Conservation (phyloP, 176 grass and related monocot genomes). For the Avena insularis region DNA sequence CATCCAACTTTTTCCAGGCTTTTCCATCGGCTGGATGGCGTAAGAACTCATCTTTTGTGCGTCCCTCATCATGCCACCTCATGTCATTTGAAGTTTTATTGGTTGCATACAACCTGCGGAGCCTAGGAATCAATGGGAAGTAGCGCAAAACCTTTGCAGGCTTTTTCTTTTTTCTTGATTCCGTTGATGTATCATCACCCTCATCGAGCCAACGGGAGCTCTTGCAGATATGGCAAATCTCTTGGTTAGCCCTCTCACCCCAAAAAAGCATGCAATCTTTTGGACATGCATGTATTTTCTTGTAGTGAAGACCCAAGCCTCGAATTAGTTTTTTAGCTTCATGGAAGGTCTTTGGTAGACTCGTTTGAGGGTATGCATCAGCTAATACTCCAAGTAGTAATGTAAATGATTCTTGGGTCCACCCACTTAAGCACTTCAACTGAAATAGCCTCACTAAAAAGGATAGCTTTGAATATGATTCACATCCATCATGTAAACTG, state of each 20-base stretch:
- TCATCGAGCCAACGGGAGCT: background rate
- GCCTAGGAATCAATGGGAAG: slow-evolving; percentile 44
- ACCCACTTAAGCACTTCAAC: slow-evolving; percentile 31
- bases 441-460: slow-evolving; percentile 32
- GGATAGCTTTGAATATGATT: slow-evolving; percentile 24
- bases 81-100: slow-evolving; percentile 26
- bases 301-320: slow-evolving; percentile 2
- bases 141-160: slow-evolving; percentile 46
- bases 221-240: background rate
- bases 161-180: slow-evolving; percentile 18
- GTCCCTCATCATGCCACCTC: slow-evolving; percentile 29
- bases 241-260: background rate
- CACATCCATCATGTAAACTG: background rate
- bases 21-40: background rate
- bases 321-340: slow-evolving; percentile 43
- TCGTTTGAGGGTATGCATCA: background rate
- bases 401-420: slow-evolving; percentile 37
- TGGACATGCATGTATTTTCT: slow-evolving; percentile 48
- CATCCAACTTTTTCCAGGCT: slow-evolving; percentile 10
- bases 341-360: slow-evolving; percentile 33
- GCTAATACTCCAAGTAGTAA: background rate
- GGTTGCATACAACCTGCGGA: slow-evolving; percentile 41
- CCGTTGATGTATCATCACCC: background rate
- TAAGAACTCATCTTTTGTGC: slow-evolving; percentile 21
- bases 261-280: slow-evolving; percentile 39